Percentiles rank a stretch among this genome's conserved stretches.
Conservation (phyloP, 305 asterid genomes). For the Rubia tinctorum region DNA sequence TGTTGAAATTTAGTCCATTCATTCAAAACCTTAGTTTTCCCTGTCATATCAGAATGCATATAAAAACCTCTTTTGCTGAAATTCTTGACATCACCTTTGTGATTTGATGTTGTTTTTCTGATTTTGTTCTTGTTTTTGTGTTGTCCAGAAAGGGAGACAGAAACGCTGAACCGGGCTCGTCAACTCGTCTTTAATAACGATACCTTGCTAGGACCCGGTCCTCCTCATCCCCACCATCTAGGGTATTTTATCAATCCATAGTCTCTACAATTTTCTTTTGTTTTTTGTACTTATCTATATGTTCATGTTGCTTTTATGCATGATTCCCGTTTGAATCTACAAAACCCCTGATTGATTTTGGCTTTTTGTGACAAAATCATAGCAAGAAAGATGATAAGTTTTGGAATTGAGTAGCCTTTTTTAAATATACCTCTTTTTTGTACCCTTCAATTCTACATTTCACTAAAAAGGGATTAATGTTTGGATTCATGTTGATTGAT, state of each 20-base stretch:
- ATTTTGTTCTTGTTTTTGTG: background rate
- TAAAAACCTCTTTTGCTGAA: constrained; percentile 7
- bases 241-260: constrained; percentile 30
- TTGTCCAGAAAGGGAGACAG: constrained; percentile 81
- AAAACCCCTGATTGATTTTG: background rate
- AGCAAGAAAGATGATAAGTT: background rate
- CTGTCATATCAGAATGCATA: too few species aligned
- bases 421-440: background rate
- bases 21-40: too few species aligned
- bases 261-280: too few species aligned
- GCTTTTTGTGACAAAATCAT: background rate
- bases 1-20: too few species aligned
- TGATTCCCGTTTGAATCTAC: background rate
- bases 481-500: background rate
- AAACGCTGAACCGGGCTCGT: constrained; percentile 85
- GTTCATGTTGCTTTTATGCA: background rate
- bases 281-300: background rate
- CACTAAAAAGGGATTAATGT: background rate
- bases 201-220: constrained; percentile 41
- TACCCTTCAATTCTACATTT: background rate
- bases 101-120: constrained; percentile 12
- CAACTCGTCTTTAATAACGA: constrained; percentile 77
- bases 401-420: background rate
- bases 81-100: constrained; percentile 14
- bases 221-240: constrained; percentile 24